Evolutionary conservation across 805 yeast species (phyloP).

Genomic region (Cyberlindnera maritima): DNA sequence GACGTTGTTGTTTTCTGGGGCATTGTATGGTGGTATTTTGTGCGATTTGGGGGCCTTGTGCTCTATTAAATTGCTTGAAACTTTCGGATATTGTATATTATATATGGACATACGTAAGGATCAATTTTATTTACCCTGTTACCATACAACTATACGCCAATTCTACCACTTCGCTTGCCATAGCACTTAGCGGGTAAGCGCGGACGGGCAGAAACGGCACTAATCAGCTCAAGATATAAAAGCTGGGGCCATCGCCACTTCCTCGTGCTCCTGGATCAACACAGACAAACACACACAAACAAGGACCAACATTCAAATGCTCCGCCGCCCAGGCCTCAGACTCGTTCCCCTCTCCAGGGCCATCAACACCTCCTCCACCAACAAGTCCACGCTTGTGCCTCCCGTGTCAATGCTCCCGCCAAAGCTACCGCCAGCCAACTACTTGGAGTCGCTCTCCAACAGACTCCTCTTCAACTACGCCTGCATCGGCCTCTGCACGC

Average conservation of each 20-base stretch:
- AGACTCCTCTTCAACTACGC: slow-evolving; percentile 61
- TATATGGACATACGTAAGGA: no score
- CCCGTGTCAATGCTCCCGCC: neutral
- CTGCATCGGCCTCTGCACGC: slow-evolving; percentile 66
- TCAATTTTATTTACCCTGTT: no score
- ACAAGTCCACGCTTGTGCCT: slow-evolving; percentile 8
- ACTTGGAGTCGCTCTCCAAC: slow-evolving; percentile 51
- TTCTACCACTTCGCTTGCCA: neutral
- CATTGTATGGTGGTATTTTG: no score
- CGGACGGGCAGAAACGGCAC: neutral
- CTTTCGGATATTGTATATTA: no score
- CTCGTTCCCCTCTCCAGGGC: slow-evolving; percentile 11
- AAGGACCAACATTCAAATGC: neutral
- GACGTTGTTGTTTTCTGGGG: no score
- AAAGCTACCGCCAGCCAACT: slow-evolving; percentile 25
- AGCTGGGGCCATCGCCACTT: neutral
- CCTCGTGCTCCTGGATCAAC: no score
- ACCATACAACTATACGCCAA: no score
- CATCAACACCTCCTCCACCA: slow-evolving; percentile 21
- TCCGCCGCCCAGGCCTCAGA: neutral
- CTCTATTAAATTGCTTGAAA: no score
- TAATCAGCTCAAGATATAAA: neutral
- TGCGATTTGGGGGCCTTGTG: no score
- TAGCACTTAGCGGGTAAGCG: neutral
- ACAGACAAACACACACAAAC: neutral